Evolutionary conservation across 345 rosid genomes (phyloP).

Genomic region (Cardamine chenopodiifolia): DNA sequence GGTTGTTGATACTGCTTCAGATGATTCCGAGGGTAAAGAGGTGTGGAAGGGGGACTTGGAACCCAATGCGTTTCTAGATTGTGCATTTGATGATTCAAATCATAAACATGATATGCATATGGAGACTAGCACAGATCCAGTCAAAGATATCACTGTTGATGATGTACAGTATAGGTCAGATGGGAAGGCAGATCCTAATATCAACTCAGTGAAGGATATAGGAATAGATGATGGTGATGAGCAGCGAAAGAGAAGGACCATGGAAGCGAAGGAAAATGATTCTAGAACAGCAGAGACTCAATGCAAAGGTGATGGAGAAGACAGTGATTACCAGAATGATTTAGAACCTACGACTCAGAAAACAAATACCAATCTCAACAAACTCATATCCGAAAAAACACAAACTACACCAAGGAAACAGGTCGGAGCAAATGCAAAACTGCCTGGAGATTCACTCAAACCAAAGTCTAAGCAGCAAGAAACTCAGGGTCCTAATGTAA

Average conservation of each 20-base stretch:
- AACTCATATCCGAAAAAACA: conserved; percentile 58
- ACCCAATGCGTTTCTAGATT: conserved; percentile 69
- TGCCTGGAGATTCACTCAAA: conserved; percentile 58
- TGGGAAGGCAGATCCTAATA: conserved; percentile 54
- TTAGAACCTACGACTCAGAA: conserved; percentile 50
- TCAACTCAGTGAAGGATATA: conserved; percentile 80
- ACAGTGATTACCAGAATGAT: conserved; percentile 38
- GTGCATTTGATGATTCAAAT: conserved; percentile 70
- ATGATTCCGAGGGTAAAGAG: conserved; percentile 55
- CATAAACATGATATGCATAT: conserved; percentile 51
- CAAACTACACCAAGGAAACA: conserved; percentile 59
- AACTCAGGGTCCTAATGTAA: conserved; percentile 54
- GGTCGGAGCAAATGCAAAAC: conserved; percentile 48
- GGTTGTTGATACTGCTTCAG: conserved; percentile 42
- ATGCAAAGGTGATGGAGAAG: conserved; percentile 51
- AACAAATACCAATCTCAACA: conserved; percentile 44
- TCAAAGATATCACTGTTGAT: conserved; percentile 92
- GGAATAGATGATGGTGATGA: conserved; percentile 69
- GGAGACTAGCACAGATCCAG: conserved; percentile 58
- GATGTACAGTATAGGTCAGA: conserved; percentile 77
- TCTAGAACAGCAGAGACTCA: conserved; percentile 48
- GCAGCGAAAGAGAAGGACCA: conserved; percentile 43
- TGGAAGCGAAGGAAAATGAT: conserved; percentile 48
- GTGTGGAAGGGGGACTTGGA: conserved; percentile 73
- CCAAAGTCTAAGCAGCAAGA: conserved; percentile 70